Evolutionary conservation across 257 asterid genomes (phyloP).

Genomic region (Forsythia viridissima): DNA sequence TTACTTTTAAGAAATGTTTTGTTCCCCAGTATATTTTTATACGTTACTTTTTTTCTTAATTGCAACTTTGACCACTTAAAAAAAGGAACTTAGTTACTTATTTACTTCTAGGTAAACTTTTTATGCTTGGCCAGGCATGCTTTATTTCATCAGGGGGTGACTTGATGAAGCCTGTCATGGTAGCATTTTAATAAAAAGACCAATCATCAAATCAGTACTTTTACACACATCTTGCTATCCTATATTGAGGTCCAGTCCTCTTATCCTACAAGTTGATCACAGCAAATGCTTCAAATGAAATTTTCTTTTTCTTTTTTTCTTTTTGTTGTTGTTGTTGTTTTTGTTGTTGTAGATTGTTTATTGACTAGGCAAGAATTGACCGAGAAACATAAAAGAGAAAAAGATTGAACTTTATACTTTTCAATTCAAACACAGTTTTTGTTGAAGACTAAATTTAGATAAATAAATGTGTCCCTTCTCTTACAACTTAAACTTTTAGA

Average conservation of each 20-base stretch:
- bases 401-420: neutral
- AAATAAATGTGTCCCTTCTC: neutral
- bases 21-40: neutral
- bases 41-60: neutral
- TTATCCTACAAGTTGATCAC: neutral
- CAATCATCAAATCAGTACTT: neutral
- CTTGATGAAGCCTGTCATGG: neutral
- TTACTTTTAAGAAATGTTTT: neutral
- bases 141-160: neutral
- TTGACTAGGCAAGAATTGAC: neutral
- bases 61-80: neutral
- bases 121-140: neutral
- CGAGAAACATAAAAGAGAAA: neutral
- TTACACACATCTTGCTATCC: neutral
- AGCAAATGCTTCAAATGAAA: neutral
- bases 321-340: no score
- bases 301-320: neutral
- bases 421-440: neutral
- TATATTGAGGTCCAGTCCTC: neutral
- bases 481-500: neutral
- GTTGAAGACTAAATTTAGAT: neutral
- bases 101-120: neutral
- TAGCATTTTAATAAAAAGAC: neutral
- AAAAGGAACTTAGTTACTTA: neutral
- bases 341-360: neutral